Base-by-base conservation (phyloP, 805 yeast genomes). In the Metschnikowia colocasiae region DNA sequence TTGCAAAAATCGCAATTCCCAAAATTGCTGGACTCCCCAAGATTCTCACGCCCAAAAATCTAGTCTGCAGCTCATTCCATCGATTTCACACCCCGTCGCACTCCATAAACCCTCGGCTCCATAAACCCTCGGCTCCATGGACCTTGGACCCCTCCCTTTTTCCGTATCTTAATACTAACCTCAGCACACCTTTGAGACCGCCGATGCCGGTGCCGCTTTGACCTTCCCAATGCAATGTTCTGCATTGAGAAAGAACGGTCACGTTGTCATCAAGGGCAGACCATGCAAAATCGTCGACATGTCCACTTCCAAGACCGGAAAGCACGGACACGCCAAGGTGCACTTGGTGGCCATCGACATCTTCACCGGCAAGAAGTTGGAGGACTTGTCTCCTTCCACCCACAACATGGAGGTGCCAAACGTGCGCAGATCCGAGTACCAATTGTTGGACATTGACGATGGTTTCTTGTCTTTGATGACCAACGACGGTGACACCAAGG, bases 261-360 rank as follows among this genome's bases (percentile, higher is more conserved):
- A 88, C 85, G 99, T 94, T 73, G 95, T 85, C 65, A 94, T 92
- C 81, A 94, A 94, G 83, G 81, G 88, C 69, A 95, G 99, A 84
- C 99, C 99, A 74, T 94, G 98, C 84, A 94, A 94, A 85, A 94
- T 94, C 76, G 95, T 94, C 67, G 99, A 94, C 76, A 94, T 94
- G 99, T 94, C 99, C 57, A 94, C 99, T 71, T 94, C 99, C 69
- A 94, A 94, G 87, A 94, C 99, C 65, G 99, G 99, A 80, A 94
- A 94, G 97, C 99, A 94, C 87, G 99, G 99, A 81, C 99, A 94
- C 94, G 99, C 99, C 75, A 94, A 94, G 85, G 99, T 94, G 76
- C 98, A 94, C 79, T 83, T 94, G 79, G 98, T 94, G 62, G 98
- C 98, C 72, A 84, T 87, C 66, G 99, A 94, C 76, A 92, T 94